Conservation (phyloP, 2,329 filamentous ascomycete genomes). For the Lasiodiplodia theobromae region DNA sequence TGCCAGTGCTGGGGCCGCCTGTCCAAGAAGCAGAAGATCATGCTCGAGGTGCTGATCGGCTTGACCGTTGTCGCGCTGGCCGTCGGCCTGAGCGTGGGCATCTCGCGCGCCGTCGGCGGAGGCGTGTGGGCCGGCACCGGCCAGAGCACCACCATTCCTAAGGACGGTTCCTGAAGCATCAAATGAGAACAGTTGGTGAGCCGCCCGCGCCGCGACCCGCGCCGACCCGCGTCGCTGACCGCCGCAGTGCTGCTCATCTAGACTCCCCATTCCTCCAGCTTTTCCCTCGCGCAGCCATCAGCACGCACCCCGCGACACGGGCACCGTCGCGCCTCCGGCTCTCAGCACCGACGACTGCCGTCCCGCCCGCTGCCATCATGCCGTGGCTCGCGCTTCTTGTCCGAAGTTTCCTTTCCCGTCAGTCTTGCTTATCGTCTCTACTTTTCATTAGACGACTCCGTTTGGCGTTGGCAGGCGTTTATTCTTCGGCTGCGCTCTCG, state of each 20-base stretch:
- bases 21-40: constrained; percentile 53
- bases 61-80: constrained; percentile 54
- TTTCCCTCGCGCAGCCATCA: constrained; percentile 18
- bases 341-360: constrained; percentile 12
- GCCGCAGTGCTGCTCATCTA: constrained; percentile 8
- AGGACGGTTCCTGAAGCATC: constrained; percentile 21
- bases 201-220: background rate
- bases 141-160: constrained; percentile 43
- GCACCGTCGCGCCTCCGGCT: constrained; percentile 19
- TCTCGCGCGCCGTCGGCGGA: constrained; percentile 57
- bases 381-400: constrained; percentile 6
- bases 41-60: constrained; percentile 54
- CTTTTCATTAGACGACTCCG: constrained; percentile 12
- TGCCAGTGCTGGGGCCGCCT: constrained; percentile 51
- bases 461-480: constrained; percentile 26
- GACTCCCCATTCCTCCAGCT: constrained; percentile 5
- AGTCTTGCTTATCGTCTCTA: constrained; percentile 2
- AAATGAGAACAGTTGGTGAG: constrained; percentile 1
- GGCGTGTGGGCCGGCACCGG: constrained; percentile 53
- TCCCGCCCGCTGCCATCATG: background rate
- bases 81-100: constrained; percentile 57
- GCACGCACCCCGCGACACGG: constrained; percentile 12
- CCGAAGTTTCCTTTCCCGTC: background rate
- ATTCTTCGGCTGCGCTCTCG: constrained; percentile 17
- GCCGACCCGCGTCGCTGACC: background rate